phyloP scores from a whole-genome alignment of 805 yeast species.

The Yamadazyma olivae region DNA sequence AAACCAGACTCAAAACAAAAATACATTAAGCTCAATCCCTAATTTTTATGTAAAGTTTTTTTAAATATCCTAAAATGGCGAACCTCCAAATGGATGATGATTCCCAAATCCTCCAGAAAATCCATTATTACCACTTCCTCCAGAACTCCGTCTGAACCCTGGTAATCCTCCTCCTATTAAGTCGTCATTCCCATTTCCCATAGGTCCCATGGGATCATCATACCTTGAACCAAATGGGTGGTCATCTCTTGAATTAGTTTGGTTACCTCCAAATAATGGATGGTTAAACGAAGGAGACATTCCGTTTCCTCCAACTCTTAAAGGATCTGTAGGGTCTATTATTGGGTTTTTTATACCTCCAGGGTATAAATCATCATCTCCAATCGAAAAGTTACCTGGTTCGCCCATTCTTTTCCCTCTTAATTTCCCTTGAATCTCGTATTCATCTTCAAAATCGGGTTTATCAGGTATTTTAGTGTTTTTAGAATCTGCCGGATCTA shows the following conservation, averaged over 20 bases:
- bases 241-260: slow-evolving; percentile 16
- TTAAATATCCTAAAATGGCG: too few relatives aligned
- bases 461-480: slow-evolving; percentile 30
- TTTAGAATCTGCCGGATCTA: slow-evolving; percentile 8
- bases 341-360: slow-evolving; percentile 36
- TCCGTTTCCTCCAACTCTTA: slow-evolving; percentile 39
- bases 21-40: too few relatives aligned
- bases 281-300: slow-evolving; percentile 54
- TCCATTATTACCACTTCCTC: too few relatives aligned
- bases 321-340: slow-evolving; percentile 46
- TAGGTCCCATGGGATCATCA: slow-evolving; percentile 46
- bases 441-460: slow-evolving; percentile 56
- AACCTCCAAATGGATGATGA: too few relatives aligned
- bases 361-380: slow-evolving; percentile 52
- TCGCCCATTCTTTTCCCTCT: not conserved
- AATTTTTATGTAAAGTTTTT: too few relatives aligned
- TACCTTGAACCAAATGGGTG: slow-evolving; percentile 47
- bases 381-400: slow-evolving; percentile 30
- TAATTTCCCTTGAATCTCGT: slow-evolving; percentile 26
- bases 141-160: too few relatives aligned
- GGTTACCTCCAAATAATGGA: slow-evolving; percentile 42
- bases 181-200: too few relatives aligned
- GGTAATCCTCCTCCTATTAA: too few relatives aligned
- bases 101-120: too few relatives aligned
- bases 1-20: too few relatives aligned